Evolutionary conservation across 2,329 filamentous ascomycete species (phyloP).

Genomic region (Fusarium irregulare): DNA sequence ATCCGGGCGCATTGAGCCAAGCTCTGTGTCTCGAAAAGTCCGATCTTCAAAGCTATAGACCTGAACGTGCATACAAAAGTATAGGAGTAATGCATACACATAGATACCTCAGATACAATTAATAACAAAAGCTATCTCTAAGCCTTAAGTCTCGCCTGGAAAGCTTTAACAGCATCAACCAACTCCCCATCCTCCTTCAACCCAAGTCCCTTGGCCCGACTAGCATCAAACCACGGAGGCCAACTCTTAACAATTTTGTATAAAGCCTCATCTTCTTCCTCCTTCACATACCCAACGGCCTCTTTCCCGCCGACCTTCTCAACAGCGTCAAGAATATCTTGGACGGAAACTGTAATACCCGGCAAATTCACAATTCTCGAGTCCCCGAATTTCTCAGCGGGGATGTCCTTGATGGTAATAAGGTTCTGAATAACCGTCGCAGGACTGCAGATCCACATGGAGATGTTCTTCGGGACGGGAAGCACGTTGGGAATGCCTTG

Average conservation of each 20-base stretch:
- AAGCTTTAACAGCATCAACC: constrained; percentile 49
- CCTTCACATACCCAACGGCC: constrained; percentile 55
- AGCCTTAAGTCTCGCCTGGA: constrained; percentile 35
- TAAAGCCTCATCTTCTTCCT: constrained; percentile 59
- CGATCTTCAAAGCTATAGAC: constrained; percentile 36
- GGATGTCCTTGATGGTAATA: constrained; percentile 56
- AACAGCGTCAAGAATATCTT: constrained; percentile 64
- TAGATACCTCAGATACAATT: not conserved
- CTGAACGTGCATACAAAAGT: too few species aligned
- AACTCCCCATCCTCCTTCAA: constrained; percentile 59
- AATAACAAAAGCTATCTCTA: constrained; percentile 3
- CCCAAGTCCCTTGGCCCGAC: constrained; percentile 64
- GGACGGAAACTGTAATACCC: constrained; percentile 63
- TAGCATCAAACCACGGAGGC: constrained; percentile 63
- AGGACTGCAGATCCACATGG: constrained; percentile 65
- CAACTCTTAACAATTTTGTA: constrained; percentile 65
- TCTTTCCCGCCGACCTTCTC: constrained; percentile 60
- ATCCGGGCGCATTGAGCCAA: constrained; percentile 26
- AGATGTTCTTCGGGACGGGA: constrained; percentile 58
- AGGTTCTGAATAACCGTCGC: constrained; percentile 62
- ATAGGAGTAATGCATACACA: too few species aligned
- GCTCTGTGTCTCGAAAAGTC: not conserved
- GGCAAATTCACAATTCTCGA: constrained; percentile 63
- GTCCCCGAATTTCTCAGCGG: constrained; percentile 53
- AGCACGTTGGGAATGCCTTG: constrained; percentile 59